phyloP scores from a whole-genome alignment of 2,329 filamentous ascomycete species.

The Colletotrichum orchidophilum region DNA sequence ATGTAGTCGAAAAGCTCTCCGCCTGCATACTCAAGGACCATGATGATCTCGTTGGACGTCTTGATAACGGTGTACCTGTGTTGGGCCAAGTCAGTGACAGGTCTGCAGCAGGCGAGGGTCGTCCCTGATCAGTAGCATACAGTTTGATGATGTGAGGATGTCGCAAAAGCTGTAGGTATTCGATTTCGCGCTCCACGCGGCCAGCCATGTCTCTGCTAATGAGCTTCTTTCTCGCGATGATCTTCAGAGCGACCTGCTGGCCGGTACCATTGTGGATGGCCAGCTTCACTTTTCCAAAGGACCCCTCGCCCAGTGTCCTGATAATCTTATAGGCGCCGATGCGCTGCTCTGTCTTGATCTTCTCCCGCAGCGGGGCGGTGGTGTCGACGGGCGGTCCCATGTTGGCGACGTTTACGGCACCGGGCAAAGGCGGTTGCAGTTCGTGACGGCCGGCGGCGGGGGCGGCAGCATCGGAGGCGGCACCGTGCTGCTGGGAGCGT shows the following conservation, averaged over 20 bases:
- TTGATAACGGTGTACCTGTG: constrained; percentile 94
- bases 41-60: constrained; percentile 92
- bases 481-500: constrained; percentile 34
- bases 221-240: constrained; percentile 95
- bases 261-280: constrained; percentile 91
- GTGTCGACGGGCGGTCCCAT: constrained; percentile 41
- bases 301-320: constrained; percentile 92
- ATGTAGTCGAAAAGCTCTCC: constrained; percentile 98
- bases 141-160: constrained; percentile 99
- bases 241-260: constrained; percentile 97
- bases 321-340: constrained; percentile 93
- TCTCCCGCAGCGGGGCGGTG: constrained; percentile 46
- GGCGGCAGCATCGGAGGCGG: constrained; percentile 24
- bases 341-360: constrained; percentile 77
- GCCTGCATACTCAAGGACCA: constrained; percentile 98
- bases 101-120: background rate
- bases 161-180: constrained; percentile 93
- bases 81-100: background rate
- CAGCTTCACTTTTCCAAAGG: constrained; percentile 98
- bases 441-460: constrained; percentile 36
- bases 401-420: constrained; percentile 43
- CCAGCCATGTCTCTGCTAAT: constrained; percentile 98
- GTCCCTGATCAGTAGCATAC: constrained; percentile 57
- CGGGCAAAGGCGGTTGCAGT: constrained; percentile 39
- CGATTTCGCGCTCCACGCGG: constrained; percentile 96